These are phyloP conservation scores for Syncephalastrum racemosum DNA, from an alignment of 371 early-diverging fungal species.

Conservation along the genomic window DNA sequence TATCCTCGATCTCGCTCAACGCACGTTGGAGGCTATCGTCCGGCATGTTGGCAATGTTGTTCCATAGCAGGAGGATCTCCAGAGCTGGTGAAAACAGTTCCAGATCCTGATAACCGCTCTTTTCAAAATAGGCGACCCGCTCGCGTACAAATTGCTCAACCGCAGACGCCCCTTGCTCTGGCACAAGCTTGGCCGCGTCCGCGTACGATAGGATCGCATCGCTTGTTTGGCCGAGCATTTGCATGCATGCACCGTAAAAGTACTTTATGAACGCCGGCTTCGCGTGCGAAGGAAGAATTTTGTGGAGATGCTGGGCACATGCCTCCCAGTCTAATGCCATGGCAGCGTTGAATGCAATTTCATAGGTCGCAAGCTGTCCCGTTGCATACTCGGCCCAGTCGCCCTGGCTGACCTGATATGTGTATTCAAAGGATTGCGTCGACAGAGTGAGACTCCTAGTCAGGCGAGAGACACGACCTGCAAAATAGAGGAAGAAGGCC, in stretches of 20 bases:
- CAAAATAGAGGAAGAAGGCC: constrained; percentile 63
- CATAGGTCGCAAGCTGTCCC: constrained; percentile 55
- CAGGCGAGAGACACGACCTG: constrained; percentile 60
- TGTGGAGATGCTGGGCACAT: constrained; percentile 42
- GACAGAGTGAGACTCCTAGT: constrained; percentile 45
- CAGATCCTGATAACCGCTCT: constrained; percentile 58
- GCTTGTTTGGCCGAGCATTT: constrained; percentile 48
- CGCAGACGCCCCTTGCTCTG: constrained; percentile 48
- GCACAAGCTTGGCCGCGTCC: constrained; percentile 45
- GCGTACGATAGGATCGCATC: constrained; percentile 55
- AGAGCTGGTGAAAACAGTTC: constrained; percentile 53
- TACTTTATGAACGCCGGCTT: constrained; percentile 57
- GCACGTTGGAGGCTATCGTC: constrained; percentile 31
- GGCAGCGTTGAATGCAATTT: constrained; percentile 58
- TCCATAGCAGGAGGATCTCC: constrained; percentile 62
- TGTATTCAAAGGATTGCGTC: constrained; percentile 49
- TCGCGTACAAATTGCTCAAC: constrained; percentile 57
- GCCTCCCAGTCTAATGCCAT: constrained; percentile 56
- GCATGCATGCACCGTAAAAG: constrained; percentile 59
- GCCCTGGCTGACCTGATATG: constrained; percentile 44
- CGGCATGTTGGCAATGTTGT: constrained; percentile 57
- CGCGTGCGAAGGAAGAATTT: constrained; percentile 50
- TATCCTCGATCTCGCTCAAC: constrained; percentile 39
- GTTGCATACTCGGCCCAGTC: constrained; percentile 48
- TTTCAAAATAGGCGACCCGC: constrained; percentile 52